phyloP scores from a whole-genome alignment of 305 asterid genomes.

The Rubia occidens region DNA sequence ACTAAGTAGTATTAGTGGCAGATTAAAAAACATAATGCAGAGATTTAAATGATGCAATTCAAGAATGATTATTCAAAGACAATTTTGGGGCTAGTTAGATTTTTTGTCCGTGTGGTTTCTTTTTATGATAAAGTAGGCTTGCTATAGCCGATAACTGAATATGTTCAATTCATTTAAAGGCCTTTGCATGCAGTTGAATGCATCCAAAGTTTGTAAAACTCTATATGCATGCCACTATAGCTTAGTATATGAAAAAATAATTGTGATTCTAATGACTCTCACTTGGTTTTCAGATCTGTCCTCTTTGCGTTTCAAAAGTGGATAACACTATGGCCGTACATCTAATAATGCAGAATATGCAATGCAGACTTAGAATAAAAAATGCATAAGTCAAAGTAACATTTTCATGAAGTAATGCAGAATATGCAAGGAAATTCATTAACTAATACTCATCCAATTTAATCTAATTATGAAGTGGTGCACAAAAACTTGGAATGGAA shows the following conservation, averaged over 20 bases:
- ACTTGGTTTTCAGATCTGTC: slow-evolving; percentile 65
- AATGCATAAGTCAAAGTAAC: too few species aligned
- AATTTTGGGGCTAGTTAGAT: neutral
- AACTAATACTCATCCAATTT: too few species aligned
- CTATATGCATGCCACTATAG: slow-evolving; percentile 8
- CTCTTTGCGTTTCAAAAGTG: slow-evolving; percentile 65
- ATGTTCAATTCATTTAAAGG: too few species aligned
- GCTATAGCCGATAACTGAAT: neutral
- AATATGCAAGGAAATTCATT: too few species aligned
- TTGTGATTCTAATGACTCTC: slow-evolving; percentile 17
- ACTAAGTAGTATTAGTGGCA: too few species aligned
- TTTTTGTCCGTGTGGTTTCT: neutral
- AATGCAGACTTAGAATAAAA: too few species aligned
- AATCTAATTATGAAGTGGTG: too few species aligned
- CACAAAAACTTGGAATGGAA: too few species aligned
- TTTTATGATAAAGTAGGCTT: neutral
- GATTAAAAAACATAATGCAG: too few species aligned
- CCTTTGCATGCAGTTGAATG: neutral
- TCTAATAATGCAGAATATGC: slow-evolving; percentile 39
- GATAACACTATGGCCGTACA: slow-evolving; percentile 78
- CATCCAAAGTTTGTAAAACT: slow-evolving; percentile 2
- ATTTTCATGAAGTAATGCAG: too few species aligned
- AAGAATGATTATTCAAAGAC: neutral
- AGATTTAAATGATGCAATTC: neutral
- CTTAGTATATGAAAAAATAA: too few species aligned